Percentiles rank a stretch among this genome's conserved stretches.
phyloP scores from a whole-genome alignment of 768 basidiomycete genomes.

The Podaxis carcinomalis region DNA sequence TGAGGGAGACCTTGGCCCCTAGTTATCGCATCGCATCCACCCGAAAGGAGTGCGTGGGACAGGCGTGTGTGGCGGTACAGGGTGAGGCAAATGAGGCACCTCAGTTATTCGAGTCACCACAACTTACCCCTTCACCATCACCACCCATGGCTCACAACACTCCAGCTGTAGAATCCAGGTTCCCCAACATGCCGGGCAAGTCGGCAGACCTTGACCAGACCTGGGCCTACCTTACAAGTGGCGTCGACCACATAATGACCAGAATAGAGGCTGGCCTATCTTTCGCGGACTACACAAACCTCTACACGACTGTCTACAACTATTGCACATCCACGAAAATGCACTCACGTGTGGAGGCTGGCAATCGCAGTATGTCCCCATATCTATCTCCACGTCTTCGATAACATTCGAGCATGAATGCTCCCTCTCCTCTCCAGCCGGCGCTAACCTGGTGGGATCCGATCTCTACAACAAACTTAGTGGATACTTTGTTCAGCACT shows the following conservation, averaged over 20 bases:
- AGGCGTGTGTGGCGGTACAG: slow-evolving; percentile 8
- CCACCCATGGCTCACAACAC: slow-evolving; percentile 28
- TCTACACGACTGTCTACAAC: slow-evolving; percentile 94
- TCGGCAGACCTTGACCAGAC: slow-evolving; percentile 80
- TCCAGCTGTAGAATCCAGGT: slow-evolving; percentile 25
- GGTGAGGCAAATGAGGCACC: slow-evolving; percentile 1
- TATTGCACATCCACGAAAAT: slow-evolving; percentile 93
- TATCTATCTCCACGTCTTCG: slow-evolving; percentile 29
- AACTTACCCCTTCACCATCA: slow-evolving; percentile 20
- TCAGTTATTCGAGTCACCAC: slow-evolving; percentile 2
- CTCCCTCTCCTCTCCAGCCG: slow-evolving; percentile 46
- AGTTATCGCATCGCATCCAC: background rate
- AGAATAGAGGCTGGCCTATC: slow-evolving; percentile 81
- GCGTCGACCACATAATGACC: slow-evolving; percentile 91
- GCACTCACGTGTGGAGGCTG: slow-evolving; percentile 51
- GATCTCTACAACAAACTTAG: slow-evolving; percentile 95
- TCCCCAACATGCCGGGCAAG: slow-evolving; percentile 54
- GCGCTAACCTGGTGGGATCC: slow-evolving; percentile 96
- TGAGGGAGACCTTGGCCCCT: background rate
- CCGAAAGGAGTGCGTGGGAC: slow-evolving; percentile 4
- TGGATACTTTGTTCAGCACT: slow-evolving; percentile 83
- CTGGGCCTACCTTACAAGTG: slow-evolving; percentile 79
- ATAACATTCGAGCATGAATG: slow-evolving; percentile 29
- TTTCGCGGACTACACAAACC: slow-evolving; percentile 65
- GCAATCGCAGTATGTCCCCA: slow-evolving; percentile 63